Conservation (phyloP, 768 basidiomycete species). For the Boletus reticulatus region DNA sequence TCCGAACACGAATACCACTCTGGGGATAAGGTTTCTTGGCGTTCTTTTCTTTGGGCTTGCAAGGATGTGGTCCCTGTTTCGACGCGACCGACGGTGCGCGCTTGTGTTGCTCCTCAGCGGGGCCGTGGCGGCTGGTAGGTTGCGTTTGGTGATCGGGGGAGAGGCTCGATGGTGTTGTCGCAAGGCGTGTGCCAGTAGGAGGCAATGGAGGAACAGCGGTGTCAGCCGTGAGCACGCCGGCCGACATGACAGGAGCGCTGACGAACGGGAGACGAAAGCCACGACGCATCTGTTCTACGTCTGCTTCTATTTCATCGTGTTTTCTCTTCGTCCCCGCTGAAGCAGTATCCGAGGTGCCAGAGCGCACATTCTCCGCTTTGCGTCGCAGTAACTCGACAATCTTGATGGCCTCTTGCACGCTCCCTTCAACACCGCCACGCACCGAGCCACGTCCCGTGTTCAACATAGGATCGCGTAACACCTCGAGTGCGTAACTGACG, state of each 20-base stretch:
- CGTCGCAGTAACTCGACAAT: conserved; percentile 40
- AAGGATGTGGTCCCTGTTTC: conserved; percentile 16
- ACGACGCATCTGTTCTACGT: conserved; percentile 25
- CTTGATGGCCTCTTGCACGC: conserved; percentile 36
- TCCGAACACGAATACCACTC: conserved; percentile 48
- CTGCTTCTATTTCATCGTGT: conserved; percentile 38
- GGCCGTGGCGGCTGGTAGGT: background rate
- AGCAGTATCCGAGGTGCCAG: conserved; percentile 10
- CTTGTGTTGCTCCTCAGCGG: conserved; percentile 16
- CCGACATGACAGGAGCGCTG: conserved; percentile 30
- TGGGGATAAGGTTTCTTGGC: conserved; percentile 45
- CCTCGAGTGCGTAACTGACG: conserved; percentile 41
- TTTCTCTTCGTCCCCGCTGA: conserved; percentile 43
- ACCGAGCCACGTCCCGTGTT: conserved; percentile 32
- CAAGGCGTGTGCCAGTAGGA: background rate
- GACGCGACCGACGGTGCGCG: conserved; percentile 6
- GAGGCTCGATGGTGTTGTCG: background rate
- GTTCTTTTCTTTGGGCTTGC: conserved; percentile 40
- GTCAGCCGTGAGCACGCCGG: background rate
- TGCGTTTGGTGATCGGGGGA: conserved; percentile 1
- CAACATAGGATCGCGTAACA: conserved; percentile 38
- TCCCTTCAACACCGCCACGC: conserved; percentile 33
- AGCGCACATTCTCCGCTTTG: conserved; percentile 37
- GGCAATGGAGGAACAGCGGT: background rate
- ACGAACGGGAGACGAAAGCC: conserved; percentile 46